Conservation (phyloP, 2,329 filamentous ascomycete genomes). For the Pyrenochaeta sp. region DNA sequence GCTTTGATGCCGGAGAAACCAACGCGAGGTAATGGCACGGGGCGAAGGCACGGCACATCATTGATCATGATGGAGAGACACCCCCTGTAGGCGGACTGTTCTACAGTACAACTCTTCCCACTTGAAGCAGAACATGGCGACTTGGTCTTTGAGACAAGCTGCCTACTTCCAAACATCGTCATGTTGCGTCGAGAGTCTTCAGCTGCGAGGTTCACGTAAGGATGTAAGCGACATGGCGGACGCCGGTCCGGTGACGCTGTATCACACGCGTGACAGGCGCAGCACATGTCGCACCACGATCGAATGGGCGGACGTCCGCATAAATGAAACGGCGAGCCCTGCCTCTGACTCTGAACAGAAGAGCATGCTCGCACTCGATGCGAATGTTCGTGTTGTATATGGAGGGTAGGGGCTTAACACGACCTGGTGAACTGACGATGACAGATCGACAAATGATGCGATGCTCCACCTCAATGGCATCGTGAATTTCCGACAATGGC, state of each 20-base stretch:
- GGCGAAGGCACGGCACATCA: neutral
- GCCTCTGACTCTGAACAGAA: conserved; percentile 14
- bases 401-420: neutral
- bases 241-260: conserved; percentile 13
- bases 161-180: neutral
- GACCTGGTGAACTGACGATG: neutral
- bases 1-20: conserved; percentile 8
- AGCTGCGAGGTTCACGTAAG: neutral
- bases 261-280: conserved; percentile 22
- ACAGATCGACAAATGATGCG: neutral
- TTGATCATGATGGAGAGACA: neutral
- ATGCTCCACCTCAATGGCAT: conserved; percentile 5
- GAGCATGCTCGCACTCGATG: neutral
- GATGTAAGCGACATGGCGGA: conserved; percentile 5
- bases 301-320: conserved; percentile 24
- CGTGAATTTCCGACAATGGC: conserved; percentile 6
- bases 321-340: conserved; percentile 27
- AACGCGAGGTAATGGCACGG: neutral
- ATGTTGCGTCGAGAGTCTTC: neutral
- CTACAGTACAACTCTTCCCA: neutral
- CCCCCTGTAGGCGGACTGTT: neutral
- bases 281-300: conserved; percentile 33
- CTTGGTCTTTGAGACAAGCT: neutral
- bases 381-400: neutral
- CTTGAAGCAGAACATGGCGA: neutral